Evolutionary conservation across 805 yeast genomes (phyloP).

Genomic region (Candida pini): DNA sequence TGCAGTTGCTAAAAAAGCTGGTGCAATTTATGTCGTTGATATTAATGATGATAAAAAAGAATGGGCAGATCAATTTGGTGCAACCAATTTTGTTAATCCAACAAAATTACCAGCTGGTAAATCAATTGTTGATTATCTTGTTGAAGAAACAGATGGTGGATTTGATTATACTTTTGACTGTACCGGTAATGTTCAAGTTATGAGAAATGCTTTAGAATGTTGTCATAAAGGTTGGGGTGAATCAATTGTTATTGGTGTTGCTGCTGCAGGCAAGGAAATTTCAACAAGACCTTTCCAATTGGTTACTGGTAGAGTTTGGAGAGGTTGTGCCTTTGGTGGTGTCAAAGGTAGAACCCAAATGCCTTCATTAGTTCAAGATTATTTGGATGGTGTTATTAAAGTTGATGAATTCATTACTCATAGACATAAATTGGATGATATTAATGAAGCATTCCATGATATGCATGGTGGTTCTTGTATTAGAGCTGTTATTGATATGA

Average conservation of each 20-base stretch:
- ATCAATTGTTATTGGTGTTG: constrained; percentile 94
- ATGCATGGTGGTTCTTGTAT: constrained; percentile 92
- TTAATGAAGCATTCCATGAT: constrained; percentile 88
- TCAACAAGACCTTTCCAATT: constrained; percentile 97
- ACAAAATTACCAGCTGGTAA: constrained; percentile 64
- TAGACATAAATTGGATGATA: constrained; percentile 68
- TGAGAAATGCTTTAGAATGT: constrained; percentile 95
- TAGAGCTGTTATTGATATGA: constrained; percentile 66
- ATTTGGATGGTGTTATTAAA: constrained; percentile 72
- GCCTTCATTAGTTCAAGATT: constrained; percentile 84
- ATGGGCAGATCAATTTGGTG: constrained; percentile 89
- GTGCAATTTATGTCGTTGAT: constrained; percentile 79
- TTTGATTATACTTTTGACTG: constrained; percentile 95
- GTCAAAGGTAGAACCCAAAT: constrained; percentile 95
- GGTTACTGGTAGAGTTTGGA: constrained; percentile 98
- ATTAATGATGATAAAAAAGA: constrained; percentile 76
- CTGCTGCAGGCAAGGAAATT: constrained; percentile 96
- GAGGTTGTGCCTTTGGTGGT: constrained; percentile 99
- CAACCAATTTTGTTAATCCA: constrained; percentile 92
- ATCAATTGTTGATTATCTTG: constrained; percentile 72
- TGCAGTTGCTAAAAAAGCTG: constrained; percentile 77
- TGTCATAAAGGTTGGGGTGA: constrained; percentile 99
- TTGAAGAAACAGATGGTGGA: constrained; percentile 95
- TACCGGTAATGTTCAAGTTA: constrained; percentile 92
- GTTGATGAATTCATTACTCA: constrained; percentile 96